Conservation (phyloP, 176 grass and related monocot genomes). For the Oryza rufipogon region DNA sequence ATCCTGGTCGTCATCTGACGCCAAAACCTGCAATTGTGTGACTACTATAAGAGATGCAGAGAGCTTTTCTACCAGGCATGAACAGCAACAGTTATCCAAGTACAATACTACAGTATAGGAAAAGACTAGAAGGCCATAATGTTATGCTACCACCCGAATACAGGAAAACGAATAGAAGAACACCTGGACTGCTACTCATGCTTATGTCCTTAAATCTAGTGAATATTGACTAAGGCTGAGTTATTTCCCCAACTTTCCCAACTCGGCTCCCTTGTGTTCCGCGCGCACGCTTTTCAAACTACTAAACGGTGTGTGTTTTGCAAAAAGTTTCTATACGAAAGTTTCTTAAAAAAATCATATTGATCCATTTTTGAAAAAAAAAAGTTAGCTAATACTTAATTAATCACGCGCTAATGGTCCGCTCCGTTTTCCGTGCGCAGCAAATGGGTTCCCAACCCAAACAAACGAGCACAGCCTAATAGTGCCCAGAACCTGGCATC, state of each 20-base stretch:
- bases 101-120: neutral
- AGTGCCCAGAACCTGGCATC: slow-evolving; percentile 16
- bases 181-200: neutral
- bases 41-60: slow-evolving; percentile 33
- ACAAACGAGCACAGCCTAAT: neutral
- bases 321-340: no score
- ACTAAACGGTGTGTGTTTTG: no score
- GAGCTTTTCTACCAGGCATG: slow-evolving; percentile 10
- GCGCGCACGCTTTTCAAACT: no score
- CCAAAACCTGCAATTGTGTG: slow-evolving; percentile 66
- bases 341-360: no score
- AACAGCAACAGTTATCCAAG: neutral
- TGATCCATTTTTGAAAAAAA: no score
- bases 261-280: no score
- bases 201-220: slow-evolving; percentile 16
- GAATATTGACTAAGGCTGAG: neutral
- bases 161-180: neutral
- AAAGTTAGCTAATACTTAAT: no score
- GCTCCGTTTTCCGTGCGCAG: no score
- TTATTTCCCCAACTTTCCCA: no score
- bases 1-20: slow-evolving; percentile 92
- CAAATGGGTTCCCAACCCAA: no score
- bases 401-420: no score
- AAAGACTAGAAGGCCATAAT: slow-evolving; percentile 31
- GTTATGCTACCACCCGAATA: slow-evolving; percentile 23